A percentile compares a stretch with the other conserved stretches of the same genome.
Conservation (phyloP, 1,284 basidiomycete species). For the Lentinula novae-zelandiae region DNA sequence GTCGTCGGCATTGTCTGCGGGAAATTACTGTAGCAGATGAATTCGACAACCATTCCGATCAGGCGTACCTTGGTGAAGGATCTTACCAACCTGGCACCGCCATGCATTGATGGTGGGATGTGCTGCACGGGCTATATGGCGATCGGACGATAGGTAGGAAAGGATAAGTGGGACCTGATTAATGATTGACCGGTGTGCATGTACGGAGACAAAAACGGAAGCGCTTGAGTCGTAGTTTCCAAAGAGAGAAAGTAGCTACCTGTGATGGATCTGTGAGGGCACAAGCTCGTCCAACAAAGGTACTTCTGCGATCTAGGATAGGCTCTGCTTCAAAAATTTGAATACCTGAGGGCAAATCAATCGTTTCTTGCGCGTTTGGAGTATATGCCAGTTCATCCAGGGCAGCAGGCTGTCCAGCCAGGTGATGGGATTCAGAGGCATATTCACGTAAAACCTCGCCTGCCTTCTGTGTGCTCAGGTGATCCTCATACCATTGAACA, state of each 20-base stretch:
- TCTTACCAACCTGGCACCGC: slow-evolving; percentile 65
- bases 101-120: slow-evolving; percentile 91
- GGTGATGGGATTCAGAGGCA: slow-evolving; percentile 19
- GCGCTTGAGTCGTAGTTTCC: not conserved
- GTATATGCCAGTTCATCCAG: not conserved
- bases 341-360: slow-evolving; percentile 55
- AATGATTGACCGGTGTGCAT: not conserved
- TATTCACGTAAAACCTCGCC: slow-evolving; percentile 61
- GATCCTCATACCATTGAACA: slow-evolving; percentile 68
- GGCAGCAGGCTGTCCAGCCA: not conserved
- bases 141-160: slow-evolving; percentile 69
- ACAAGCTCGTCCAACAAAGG: slow-evolving; percentile 82
- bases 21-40: not conserved
- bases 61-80: slow-evolving; percentile 68
- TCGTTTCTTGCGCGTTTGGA: not conserved
- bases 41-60: not conserved
- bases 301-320: slow-evolving; percentile 79
- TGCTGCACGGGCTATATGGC: slow-evolving; percentile 72
- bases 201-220: not conserved
- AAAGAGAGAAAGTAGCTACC: slow-evolving; percentile 33
- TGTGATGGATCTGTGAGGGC: slow-evolving; percentile 74
- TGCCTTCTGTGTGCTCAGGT: slow-evolving; percentile 50
- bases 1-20: slow-evolving; percentile 83
- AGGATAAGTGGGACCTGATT: slow-evolving; percentile 70
- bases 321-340: slow-evolving; percentile 68